Evolutionary conservation across 257 asterid species (phyloP).

Genomic region (Nicotiana tomentosiformis): DNA sequence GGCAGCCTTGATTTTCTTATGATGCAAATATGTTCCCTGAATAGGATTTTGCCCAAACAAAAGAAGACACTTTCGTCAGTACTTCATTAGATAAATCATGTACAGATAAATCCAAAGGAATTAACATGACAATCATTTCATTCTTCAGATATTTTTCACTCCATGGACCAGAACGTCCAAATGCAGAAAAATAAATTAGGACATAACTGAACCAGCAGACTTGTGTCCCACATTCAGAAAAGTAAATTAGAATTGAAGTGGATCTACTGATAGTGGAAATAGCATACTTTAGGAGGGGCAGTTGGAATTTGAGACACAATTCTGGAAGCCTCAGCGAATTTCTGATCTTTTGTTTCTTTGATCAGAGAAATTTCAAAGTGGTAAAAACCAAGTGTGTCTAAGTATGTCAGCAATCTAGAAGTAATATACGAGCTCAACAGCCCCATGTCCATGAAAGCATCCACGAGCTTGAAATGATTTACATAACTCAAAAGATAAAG

Average conservation of each 20-base stretch:
- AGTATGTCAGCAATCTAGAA: background rate
- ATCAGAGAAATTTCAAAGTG: background rate
- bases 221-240: background rate
- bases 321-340: background rate
- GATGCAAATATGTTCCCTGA: slow-evolving; percentile 91
- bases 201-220: background rate
- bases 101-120: background rate
- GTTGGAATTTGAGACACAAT: background rate
- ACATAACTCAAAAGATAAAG: background rate
- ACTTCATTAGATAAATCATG: background rate
- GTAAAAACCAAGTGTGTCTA: background rate
- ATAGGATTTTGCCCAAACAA: background rate
- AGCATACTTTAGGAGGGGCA: background rate
- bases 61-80: background rate
- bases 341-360: background rate
- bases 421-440: background rate
- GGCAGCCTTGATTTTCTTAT: slow-evolving; percentile 94
- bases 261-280: background rate
- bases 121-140: background rate
- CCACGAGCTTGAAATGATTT: background rate
- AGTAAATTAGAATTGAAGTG: background rate
- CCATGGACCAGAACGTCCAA: background rate
- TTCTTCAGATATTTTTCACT: background rate
- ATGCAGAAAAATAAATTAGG: background rate
- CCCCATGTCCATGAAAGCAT: background rate